Conservation (phyloP, 83 land plant species). For the Picea abies region DNA sequence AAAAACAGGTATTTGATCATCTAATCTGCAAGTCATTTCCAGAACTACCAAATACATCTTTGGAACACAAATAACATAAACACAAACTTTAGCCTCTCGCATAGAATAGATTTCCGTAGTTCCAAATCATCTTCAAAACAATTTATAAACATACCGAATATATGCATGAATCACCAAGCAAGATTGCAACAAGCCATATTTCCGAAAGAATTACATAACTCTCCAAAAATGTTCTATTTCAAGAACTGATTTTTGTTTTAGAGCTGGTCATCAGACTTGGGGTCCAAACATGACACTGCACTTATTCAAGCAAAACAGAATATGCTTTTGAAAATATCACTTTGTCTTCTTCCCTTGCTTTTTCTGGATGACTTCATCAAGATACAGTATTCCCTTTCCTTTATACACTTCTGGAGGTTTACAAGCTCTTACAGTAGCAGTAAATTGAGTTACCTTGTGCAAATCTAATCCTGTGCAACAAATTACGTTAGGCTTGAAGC, state of each 20-base stretch:
- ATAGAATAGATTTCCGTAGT: too few species aligned
- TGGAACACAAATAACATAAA: too few species aligned
- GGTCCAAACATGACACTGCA: neutral
- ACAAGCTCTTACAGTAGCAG: constrained; percentile 56
- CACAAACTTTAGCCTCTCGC: too few species aligned
- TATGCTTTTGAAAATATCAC: constrained; percentile 21
- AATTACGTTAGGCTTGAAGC: constrained; percentile 65
- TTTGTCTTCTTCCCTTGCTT: constrained; percentile 70
- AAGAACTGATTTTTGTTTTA: neutral
- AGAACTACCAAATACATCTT: too few species aligned
- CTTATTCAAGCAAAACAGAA: neutral
- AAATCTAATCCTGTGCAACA: constrained; percentile 74
- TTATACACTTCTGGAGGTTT: constrained; percentile 78
- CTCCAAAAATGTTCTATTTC: too few species aligned
- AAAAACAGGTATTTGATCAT: too few species aligned
- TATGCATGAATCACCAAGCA: too few species aligned
- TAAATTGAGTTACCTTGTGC: constrained; percentile 62
- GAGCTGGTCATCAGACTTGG: neutral
- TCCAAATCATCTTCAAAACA: too few species aligned
- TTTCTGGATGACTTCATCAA: constrained; percentile 63
- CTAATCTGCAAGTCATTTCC: too few species aligned
- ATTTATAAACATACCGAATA: too few species aligned
- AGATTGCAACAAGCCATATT: too few species aligned
- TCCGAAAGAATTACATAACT: too few species aligned
- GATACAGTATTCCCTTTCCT: constrained; percentile 71